phyloP scores from a whole-genome alignment of 306 rosid genomes.

The Carpinus viminea region DNA sequence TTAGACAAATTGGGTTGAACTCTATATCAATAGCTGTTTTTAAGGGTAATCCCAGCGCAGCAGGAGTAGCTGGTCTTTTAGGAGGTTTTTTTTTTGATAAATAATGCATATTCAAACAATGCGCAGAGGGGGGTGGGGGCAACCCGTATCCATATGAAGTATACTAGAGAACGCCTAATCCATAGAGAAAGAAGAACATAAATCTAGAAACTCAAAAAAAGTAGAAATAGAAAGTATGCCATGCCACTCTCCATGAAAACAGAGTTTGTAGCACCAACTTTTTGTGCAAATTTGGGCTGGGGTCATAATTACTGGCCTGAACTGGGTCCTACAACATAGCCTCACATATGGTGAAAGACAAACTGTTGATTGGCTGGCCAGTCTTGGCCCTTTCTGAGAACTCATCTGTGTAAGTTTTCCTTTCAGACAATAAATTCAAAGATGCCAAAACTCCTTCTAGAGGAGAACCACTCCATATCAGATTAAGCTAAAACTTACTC shows the following conservation, averaged over 20 bases:
- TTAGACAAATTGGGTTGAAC: too few relatives aligned
- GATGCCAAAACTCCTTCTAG: not conserved
- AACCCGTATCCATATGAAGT: too few relatives aligned
- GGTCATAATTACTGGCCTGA: not conserved
- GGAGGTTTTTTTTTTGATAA: not conserved
- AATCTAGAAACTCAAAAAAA: too few relatives aligned
- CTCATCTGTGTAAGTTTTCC: not conserved
- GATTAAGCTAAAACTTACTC: not conserved
- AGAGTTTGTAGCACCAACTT: too few relatives aligned
- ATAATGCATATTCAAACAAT: too few relatives aligned
- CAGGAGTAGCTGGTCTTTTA: not conserved
- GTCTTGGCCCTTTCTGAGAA: not conserved
- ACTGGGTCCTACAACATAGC: not conserved
- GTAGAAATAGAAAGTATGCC: too few relatives aligned
- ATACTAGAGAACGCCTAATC: too few relatives aligned
- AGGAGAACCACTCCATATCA: not conserved
- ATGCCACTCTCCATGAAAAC: too few relatives aligned
- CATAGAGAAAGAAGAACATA: too few relatives aligned
- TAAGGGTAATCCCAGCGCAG: not conserved
- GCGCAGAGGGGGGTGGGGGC: too few relatives aligned
- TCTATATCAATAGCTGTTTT: not conserved
- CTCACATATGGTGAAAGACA: not conserved
- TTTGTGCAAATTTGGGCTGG: not conserved
- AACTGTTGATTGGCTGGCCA: not conserved
- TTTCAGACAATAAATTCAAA: not conserved